Percentiles rank a stretch among this genome's conserved stretches.
Evolutionary conservation across 768 basidiomycete species (phyloP).

Genomic region (Suillus sp.): DNA sequence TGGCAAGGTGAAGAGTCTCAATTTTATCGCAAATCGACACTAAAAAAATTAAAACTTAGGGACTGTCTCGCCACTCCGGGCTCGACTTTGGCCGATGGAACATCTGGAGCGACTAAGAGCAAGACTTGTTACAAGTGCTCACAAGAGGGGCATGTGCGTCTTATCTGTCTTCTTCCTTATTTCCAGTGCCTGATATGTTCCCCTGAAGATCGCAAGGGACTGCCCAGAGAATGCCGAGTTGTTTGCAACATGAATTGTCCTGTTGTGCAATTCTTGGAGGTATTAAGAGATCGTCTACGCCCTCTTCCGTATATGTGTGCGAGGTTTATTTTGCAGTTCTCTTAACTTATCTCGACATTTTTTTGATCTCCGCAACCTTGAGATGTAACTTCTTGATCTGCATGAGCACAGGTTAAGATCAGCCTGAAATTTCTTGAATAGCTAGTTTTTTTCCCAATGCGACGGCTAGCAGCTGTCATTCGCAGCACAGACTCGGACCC

Average conservation of each 20-base stretch:
- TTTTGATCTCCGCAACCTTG: constrained; percentile 14
- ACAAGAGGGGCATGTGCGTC: constrained; percentile 81
- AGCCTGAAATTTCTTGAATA: not conserved
- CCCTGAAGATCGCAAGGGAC: constrained; percentile 60
- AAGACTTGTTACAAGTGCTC: constrained; percentile 91
- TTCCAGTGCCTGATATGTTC: constrained; percentile 2
- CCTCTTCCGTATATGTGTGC: constrained; percentile 23
- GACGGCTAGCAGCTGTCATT: not conserved
- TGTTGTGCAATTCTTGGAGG: constrained; percentile 5
- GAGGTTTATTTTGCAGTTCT: constrained; percentile 20
- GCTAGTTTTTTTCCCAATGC: not conserved
- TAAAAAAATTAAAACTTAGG: constrained; percentile 43
- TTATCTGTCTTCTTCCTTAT: constrained; percentile 2
- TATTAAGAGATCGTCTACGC: constrained; percentile 17
- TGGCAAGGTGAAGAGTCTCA: constrained; percentile 59
- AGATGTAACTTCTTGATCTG: constrained; percentile 8
- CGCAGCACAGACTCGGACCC: not conserved
- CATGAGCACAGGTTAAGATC: constrained; percentile 8
- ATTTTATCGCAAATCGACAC: not conserved
- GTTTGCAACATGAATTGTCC: constrained; percentile 45
- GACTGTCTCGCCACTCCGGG: constrained; percentile 82
- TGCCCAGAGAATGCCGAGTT: constrained; percentile 61
- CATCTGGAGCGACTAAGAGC: constrained; percentile 55
- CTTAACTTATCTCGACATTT: constrained; percentile 13
- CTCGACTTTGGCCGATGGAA: constrained; percentile 47